These are phyloP conservation scores for Symmetrospora coprosmae DNA, from an alignment of 768 basidiomycete species.

Conservation along the genomic window DNA sequence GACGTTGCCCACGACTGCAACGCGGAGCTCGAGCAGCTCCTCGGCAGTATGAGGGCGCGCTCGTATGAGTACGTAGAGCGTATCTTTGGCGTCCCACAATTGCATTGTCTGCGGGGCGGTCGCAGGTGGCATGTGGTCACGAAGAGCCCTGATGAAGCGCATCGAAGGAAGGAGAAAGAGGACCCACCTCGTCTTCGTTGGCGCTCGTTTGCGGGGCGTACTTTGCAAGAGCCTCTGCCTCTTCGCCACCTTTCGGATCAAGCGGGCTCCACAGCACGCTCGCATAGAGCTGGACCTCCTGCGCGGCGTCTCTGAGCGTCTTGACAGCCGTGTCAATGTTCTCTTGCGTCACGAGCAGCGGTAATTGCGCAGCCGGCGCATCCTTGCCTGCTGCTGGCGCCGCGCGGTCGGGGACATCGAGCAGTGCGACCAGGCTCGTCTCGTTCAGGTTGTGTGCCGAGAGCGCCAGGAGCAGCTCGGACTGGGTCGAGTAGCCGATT, in stretches of 20 bases:
- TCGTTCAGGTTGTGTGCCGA: constrained; percentile 32
- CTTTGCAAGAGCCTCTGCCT: constrained; percentile 5
- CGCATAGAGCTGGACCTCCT: constrained; percentile 10
- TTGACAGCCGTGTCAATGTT: constrained; percentile 6
- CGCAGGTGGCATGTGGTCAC: neutral
- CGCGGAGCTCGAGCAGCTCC: constrained; percentile 58
- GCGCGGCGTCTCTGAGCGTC: constrained; percentile 2
- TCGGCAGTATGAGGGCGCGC: constrained; percentile 21
- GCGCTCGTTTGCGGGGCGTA: constrained; percentile 7
- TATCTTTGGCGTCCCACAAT: constrained; percentile 26
- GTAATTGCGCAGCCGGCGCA: neutral
- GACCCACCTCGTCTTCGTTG: constrained; percentile 1
- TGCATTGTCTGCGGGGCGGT: neutral
- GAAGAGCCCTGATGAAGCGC: neutral
- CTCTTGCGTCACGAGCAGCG: constrained; percentile 13
- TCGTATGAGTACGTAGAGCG: constrained; percentile 33
- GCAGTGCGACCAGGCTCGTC: neutral
- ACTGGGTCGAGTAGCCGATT: constrained; percentile 28
- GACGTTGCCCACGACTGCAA: constrained; percentile 91
- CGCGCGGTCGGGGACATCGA: neutral
- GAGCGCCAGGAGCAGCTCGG: constrained; percentile 36
- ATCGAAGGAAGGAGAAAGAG: neutral
- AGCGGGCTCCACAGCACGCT: constrained; percentile 20
- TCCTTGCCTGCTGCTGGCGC: neutral
- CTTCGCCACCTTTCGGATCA: neutral